Percentiles rank a stretch among this genome's conserved stretches.
Evolutionary conservation across 2,329 filamentous ascomycete genomes (phyloP).

Genomic region (Aspergillus pseudotamarii): DNA sequence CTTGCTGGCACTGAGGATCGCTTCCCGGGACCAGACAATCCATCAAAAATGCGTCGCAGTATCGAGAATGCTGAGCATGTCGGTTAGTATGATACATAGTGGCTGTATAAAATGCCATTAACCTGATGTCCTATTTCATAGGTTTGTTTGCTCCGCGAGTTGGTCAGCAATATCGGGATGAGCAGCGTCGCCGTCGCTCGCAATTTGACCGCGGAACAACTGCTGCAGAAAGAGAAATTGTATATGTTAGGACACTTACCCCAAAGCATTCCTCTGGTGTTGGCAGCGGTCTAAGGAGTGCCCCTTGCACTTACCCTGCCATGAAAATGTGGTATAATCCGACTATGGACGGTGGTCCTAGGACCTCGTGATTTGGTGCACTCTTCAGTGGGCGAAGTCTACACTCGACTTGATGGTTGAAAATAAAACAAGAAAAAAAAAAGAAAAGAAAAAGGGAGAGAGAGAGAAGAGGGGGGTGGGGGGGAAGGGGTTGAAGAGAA

Average conservation of each 20-base stretch:
- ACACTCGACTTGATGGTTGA: neutral
- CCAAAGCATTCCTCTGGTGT: conserved; percentile 21
- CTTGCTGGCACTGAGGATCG: conserved; percentile 70
- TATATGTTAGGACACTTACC: conserved; percentile 30
- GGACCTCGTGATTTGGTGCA: conserved; percentile 19
- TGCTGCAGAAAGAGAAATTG: conserved; percentile 67
- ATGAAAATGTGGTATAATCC: conserved; percentile 28
- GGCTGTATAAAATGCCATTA: neutral
- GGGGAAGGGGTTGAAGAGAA: no score
- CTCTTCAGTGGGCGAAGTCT: neutral
- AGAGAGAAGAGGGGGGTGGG: neutral
- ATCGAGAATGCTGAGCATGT: conserved; percentile 84
- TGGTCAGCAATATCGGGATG: conserved; percentile 71
- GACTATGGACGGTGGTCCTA: conserved; percentile 22
- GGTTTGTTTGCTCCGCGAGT: conserved; percentile 76
- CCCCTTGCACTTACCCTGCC: conserved; percentile 29
- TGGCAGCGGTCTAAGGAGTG: conserved; percentile 24
- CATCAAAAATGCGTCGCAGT: conserved; percentile 83
- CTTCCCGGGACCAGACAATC: conserved; percentile 81
- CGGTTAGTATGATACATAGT: conserved; percentile 56
- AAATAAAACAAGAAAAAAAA: neutral
- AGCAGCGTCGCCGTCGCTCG: conserved; percentile 74
- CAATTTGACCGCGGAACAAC: conserved; percentile 81
- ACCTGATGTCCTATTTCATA: conserved; percentile 5
- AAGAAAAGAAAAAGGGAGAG: neutral